Conservation (phyloP, 768 basidiomycete species). For the Leccinum imitatum region DNA sequence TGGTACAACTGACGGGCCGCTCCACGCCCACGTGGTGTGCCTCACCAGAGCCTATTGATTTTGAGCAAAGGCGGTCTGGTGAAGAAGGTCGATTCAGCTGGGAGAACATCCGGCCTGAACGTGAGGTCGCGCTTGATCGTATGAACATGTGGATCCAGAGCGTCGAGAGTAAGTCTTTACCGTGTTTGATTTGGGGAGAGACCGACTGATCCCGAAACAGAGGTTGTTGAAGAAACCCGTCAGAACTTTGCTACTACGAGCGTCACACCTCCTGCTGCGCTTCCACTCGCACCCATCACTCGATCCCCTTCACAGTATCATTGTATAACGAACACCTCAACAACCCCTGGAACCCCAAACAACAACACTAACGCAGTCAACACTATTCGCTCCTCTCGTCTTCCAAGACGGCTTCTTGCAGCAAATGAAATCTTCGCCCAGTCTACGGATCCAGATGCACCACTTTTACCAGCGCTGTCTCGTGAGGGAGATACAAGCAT, state of each 20-base stretch:
- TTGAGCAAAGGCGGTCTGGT: slow-evolving; percentile 32
- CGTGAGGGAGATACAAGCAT: slow-evolving; percentile 16
- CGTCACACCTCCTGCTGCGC: slow-evolving; percentile 52
- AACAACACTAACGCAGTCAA: slow-evolving; percentile 8
- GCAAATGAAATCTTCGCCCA: slow-evolving; percentile 71
- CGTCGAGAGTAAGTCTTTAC: slow-evolving; percentile 66
- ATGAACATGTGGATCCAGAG: slow-evolving; percentile 83
- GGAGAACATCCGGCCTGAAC: slow-evolving; percentile 34
- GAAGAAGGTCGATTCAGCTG: slow-evolving; percentile 36
- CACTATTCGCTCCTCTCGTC: slow-evolving; percentile 38
- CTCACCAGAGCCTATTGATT: slow-evolving; percentile 33
- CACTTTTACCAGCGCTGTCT: slow-evolving; percentile 22
- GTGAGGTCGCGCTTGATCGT: slow-evolving; percentile 47
- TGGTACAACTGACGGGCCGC: slow-evolving; percentile 40
- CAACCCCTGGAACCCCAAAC: slow-evolving; percentile 23
- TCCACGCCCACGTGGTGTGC: slow-evolving; percentile 27
- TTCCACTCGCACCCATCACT: slow-evolving; percentile 60
- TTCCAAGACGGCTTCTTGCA: slow-evolving; percentile 62
- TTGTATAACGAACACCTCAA: slow-evolving; percentile 30
- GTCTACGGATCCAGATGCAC: slow-evolving; percentile 13
- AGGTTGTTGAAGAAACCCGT: slow-evolving; percentile 78
- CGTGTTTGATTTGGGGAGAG: not conserved
- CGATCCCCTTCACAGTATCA: slow-evolving; percentile 44
- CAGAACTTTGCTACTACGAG: slow-evolving; percentile 65
- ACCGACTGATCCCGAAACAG: slow-evolving; percentile 38